Base-by-base conservation (phyloP, 2,329 filamentous ascomycete species). In the Xylaria sp. region DNA sequence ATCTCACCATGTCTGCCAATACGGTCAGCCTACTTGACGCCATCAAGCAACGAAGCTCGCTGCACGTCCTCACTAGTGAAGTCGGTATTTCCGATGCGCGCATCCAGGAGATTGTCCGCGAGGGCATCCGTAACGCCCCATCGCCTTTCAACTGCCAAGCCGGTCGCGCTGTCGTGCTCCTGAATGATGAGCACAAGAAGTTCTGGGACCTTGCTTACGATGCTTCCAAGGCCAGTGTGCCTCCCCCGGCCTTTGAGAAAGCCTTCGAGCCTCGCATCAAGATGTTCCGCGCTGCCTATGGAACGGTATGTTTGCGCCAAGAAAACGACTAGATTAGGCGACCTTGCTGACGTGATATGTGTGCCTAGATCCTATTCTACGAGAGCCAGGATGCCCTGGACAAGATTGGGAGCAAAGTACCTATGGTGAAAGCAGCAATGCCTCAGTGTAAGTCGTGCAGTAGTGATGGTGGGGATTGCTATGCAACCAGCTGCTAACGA, bases 131-230 rank as follows among this genome's bases (percentile, higher is more conserved):
- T n/a, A 40, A 65, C 29, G 48, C 61, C 12, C 61, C 66, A 23
- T 21, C 60, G 42, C 47, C 66, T 12, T 68, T 68, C 55, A 68
- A 68, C 61, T 64, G 66, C 55, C 66, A 68, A 50, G 47, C 66
- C 13, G 61, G 50, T 4, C 66, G 66, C 3, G 60, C 66, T 25
- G 61, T 68, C 3, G 55, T 68, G 47, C 50, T 68, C 1, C 48
- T 68, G 16, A 65, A 58, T 21, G 60, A 68, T 1, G 66, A 68
- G 21, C 66, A 68, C 25, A 65, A 54, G 61, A 64, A 51, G 25
- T 61, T 68, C 60, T 68, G 66, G 66, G 61, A 68, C 48, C 23
- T 68, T 18, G 65, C 66, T 4, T 18, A 65, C 57, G 55, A 55
- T 9, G 55, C 54, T 2, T 54, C 55, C 6, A 64, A 64, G 44